A percentile compares a stretch with the other conserved stretches of the same genome.
These are phyloP conservation scores for Stagonosporopsis cucurbitacearum DNA, from an alignment of 2,329 filamentous ascomycete genomes.

Conservation along the genomic window DNA sequence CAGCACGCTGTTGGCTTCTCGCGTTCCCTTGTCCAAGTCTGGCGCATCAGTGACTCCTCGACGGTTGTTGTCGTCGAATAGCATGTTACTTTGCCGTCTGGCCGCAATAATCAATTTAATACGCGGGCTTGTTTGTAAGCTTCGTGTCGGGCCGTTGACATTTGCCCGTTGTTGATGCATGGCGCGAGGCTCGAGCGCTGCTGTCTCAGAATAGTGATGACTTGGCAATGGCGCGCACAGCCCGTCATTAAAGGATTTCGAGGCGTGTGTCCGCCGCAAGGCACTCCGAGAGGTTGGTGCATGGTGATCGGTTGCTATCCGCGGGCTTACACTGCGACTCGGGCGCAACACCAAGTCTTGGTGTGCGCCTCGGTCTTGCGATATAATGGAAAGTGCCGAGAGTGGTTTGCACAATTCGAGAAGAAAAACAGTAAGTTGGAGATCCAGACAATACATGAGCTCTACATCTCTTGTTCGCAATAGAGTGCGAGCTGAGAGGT, in stretches of 20 bases:
- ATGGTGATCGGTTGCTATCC: constrained; percentile 11
- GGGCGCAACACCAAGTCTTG: not conserved
- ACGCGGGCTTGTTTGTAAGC: not conserved
- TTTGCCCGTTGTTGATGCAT: constrained; percentile 5
- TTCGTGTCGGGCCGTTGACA: constrained; percentile 2
- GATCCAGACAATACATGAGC: not conserved
- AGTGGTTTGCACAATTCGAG: not conserved
- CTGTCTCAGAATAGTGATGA: constrained; percentile 12
- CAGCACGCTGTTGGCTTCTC: not conserved
- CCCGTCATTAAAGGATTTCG: constrained; percentile 1
- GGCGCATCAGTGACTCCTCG: not conserved
- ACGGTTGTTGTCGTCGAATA: not conserved
- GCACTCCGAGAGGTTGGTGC: constrained; percentile 5
- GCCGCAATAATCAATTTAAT: not conserved
- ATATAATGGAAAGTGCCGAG: not conserved
- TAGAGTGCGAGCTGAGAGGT: not conserved
- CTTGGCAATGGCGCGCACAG: constrained; percentile 8
- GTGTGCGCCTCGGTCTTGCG: not conserved
- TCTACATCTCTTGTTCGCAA: not conserved
- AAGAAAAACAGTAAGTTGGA: not conserved
- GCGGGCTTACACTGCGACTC: constrained; percentile 1
- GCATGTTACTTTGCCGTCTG: not conserved
- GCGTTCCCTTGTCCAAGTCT: not conserved
- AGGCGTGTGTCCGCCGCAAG: not conserved
- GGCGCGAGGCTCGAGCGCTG: constrained; percentile 10